A percentile compares a stretch with the other conserved stretches of the same genome.
Evolutionary conservation across 148 eudicot species (phyloP).

Genomic region (Tetragonia tetragonoides): DNA sequence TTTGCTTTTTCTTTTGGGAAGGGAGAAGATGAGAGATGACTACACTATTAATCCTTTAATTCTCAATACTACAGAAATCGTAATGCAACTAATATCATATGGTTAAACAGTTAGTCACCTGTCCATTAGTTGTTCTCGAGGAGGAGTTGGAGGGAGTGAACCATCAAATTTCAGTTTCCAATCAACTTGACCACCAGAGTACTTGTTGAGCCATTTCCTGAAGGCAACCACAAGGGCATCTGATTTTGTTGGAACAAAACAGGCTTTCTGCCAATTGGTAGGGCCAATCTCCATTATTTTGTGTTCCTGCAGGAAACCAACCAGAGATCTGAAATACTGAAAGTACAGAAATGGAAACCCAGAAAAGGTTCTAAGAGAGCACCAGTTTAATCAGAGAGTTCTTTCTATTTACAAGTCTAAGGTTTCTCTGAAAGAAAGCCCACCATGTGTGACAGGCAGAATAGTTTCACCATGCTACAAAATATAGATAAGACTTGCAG

Average conservation of each 20-base stretch:
- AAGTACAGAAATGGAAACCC: neutral
- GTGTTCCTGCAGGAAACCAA: slow-evolving; percentile 45
- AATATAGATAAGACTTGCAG: neutral
- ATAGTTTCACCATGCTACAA: neutral
- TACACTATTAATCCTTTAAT: neutral
- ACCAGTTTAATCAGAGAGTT: neutral
- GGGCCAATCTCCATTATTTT: slow-evolving; percentile 63
- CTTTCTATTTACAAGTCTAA: neutral
- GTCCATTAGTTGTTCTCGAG: slow-evolving; percentile 75
- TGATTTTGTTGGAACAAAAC: slow-evolving; percentile 78
- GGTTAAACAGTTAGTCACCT: slow-evolving; percentile 36
- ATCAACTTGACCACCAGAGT: slow-evolving; percentile 59
- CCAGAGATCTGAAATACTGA: neutral
- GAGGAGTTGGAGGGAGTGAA: slow-evolving; percentile 68
- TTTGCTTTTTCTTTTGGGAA: neutral
- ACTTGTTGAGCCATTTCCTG: slow-evolving; percentile 78
- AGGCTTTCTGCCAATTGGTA: slow-evolving; percentile 74
- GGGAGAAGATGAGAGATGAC: neutral
- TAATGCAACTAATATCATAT: too few relatives aligned
- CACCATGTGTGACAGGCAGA: neutral
- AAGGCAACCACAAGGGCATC: slow-evolving; percentile 65
- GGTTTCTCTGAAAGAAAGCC: neutral
- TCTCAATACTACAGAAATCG: too few relatives aligned
- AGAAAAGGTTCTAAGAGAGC: neutral
- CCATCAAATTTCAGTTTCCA: slow-evolving; percentile 59